These are phyloP conservation scores for Suillus lakei DNA, from an alignment of 768 basidiomycete genomes.

Conservation along the genomic window DNA sequence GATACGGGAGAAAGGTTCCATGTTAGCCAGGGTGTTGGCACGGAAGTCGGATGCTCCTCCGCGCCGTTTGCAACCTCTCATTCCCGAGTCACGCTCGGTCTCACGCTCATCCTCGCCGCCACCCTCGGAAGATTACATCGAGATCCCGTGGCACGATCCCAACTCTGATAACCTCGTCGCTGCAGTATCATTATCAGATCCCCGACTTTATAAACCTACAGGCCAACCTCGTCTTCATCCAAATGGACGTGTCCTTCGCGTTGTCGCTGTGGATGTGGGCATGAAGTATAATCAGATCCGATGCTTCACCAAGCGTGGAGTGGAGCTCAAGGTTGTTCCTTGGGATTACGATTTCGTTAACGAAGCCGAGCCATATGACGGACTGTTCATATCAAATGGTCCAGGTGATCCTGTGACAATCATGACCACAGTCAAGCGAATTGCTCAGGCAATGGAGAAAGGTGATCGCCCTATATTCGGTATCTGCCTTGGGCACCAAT, in stretches of 20 bases:
- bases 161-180: slow-evolving; percentile 92
- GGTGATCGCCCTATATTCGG: slow-evolving; percentile 92
- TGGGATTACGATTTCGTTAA: slow-evolving; percentile 93
- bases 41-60: slow-evolving; percentile 53
- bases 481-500: slow-evolving; percentile 98
- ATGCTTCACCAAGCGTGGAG: slow-evolving; percentile 90
- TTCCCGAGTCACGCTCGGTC: slow-evolving; percentile 42
- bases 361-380: slow-evolving; percentile 86
- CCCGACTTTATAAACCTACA: slow-evolving; percentile 71
- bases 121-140: slow-evolving; percentile 85
- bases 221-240: slow-evolving; percentile 67
- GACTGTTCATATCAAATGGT: slow-evolving; percentile 96
- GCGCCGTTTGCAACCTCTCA: slow-evolving; percentile 39
- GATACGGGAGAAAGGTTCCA: slow-evolving; percentile 92
- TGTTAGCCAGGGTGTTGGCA: slow-evolving; percentile 85
- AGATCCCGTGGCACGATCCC: slow-evolving; percentile 85
- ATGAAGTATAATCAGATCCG: slow-evolving; percentile 99
- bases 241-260: slow-evolving; percentile 77
- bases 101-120: slow-evolving; percentile 60
- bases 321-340: slow-evolving; percentile 96
- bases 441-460: slow-evolving; percentile 69
- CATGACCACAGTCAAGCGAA: slow-evolving; percentile 66
- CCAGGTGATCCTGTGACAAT: slow-evolving; percentile 95
- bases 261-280: slow-evolving; percentile 95
- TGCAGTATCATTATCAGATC: slow-evolving; percentile 73